These are phyloP conservation scores for Thraustochytrium striatum DNA, from an alignment of 352 stramenopile species.

Conservation along the genomic window DNA sequence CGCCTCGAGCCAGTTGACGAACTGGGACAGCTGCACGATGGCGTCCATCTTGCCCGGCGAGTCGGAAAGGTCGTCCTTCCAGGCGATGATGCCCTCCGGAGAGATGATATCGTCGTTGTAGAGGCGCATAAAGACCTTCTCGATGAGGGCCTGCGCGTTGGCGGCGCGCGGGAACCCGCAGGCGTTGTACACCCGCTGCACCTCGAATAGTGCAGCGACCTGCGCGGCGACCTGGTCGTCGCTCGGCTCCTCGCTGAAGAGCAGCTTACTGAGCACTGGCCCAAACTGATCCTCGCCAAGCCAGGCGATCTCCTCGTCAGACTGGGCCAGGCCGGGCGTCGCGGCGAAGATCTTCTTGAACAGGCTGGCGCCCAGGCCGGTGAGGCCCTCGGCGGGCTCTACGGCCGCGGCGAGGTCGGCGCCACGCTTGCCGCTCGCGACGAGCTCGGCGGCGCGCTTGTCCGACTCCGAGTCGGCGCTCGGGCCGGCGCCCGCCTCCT, in stretches of 20 bases:
- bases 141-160: slow-evolving; percentile 15
- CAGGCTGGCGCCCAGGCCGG: slow-evolving; percentile 15
- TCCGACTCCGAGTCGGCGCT: not conserved
- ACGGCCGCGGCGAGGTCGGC: slow-evolving; percentile 23
- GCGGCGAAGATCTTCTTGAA: not conserved
- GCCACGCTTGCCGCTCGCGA: not conserved
- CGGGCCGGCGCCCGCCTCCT: not conserved
- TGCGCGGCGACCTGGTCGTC: slow-evolving; percentile 5
- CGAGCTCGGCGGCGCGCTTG: slow-evolving; percentile 2
- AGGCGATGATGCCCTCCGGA: slow-evolving; percentile 34
- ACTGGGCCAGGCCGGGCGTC: slow-evolving; percentile 5
- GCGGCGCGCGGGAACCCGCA: slow-evolving; percentile 21
- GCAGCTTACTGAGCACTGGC: not conserved
- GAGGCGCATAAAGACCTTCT: slow-evolving; percentile 42
- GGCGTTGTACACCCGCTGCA: slow-evolving; percentile 11
- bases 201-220: not conserved
- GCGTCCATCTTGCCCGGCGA: slow-evolving; percentile 23
- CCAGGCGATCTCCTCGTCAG: slow-evolving; percentile 12
- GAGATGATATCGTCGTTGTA: slow-evolving; percentile 42
- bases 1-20: slow-evolving; percentile 35
- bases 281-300: not conserved
- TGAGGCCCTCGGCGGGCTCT: not conserved
- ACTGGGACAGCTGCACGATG: slow-evolving; percentile 20
- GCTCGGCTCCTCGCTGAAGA: slow-evolving; percentile 8
- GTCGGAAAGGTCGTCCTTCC: slow-evolving; percentile 45